phyloP scores from a whole-genome alignment of 257 asterid species.

The Ajuga chamaepitys region DNA sequence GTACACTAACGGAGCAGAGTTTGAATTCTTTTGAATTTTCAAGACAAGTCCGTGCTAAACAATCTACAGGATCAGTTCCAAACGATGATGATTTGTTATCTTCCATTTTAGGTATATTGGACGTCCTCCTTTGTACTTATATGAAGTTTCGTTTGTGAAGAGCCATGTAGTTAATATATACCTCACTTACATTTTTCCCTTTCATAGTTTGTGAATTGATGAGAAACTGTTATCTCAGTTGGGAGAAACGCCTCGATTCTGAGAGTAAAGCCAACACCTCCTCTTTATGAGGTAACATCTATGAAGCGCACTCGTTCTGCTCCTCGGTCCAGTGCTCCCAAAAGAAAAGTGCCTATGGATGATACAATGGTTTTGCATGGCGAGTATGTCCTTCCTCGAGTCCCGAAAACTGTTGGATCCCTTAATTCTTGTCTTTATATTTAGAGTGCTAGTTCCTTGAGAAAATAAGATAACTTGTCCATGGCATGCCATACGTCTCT shows the following conservation, averaged over 20 bases:
- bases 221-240: conserved; percentile 34
- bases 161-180: conserved; percentile 3
- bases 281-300: conserved; percentile 60
- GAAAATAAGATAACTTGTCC: conserved; percentile 1
- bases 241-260: conserved; percentile 53
- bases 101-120: conserved; percentile 67
- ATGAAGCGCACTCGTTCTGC: conserved; percentile 56
- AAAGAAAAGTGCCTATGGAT: conserved; percentile 79
- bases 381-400: conserved; percentile 57
- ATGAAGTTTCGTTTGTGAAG: not conserved
- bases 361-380: conserved; percentile 96
- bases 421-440: not conserved
- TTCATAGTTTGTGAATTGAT: conserved; percentile 16
- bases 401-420: not conserved
- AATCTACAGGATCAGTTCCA: conserved; percentile 53
- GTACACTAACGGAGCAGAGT: conserved; percentile 82
- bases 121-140: conserved; percentile 7
- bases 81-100: conserved; percentile 84
- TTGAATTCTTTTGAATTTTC: conserved; percentile 69
- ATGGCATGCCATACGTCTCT: not conserved
- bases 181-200: not conserved
- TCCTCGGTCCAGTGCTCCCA: conserved; percentile 49
- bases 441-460: not conserved
- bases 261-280: conserved; percentile 79
- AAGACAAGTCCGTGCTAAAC: conserved; percentile 50